phyloP scores from a whole-genome alignment of 768 basidiomycete genomes.

The Agaricus blazei region DNA sequence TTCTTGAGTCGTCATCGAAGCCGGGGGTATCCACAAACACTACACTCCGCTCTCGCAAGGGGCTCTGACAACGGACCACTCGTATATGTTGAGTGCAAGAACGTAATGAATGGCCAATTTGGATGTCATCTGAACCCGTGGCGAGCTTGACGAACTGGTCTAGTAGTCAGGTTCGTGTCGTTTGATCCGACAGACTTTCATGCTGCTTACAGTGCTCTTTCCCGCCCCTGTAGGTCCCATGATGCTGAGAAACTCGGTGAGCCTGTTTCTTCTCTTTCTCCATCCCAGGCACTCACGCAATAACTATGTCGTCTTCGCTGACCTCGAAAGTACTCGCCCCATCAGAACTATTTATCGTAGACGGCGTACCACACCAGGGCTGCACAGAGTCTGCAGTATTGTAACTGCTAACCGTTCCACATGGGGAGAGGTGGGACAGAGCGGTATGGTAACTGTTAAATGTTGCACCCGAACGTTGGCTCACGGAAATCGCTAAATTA shows the following conservation, averaged over 20 bases:
- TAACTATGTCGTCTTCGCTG: conserved; percentile 1
- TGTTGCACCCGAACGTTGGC: background rate
- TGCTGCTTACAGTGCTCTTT: conserved; percentile 18
- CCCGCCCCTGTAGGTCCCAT: conserved; percentile 22
- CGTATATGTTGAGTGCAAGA: conserved; percentile 20
- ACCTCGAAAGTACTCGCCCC: too few species aligned
- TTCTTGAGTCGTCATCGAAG: conserved; percentile 20
- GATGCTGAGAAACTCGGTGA: conserved; percentile 9
- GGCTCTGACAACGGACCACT: conserved; percentile 15
- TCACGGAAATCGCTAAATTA: background rate
- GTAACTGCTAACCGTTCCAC: background rate
- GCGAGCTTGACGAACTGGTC: conserved; percentile 21
- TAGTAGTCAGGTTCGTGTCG: background rate
- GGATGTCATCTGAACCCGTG: conserved; percentile 12
- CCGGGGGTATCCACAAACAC: conserved; percentile 27
- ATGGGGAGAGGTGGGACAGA: background rate
- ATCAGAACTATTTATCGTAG: background rate
- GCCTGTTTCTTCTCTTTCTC: too few species aligned
- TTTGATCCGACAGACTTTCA: background rate
- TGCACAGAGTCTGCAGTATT: background rate
- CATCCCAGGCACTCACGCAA: conserved; percentile 12
- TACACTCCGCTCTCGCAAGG: conserved; percentile 10
- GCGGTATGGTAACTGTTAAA: background rate
- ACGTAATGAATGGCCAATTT: conserved; percentile 17
- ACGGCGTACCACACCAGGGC: background rate